These are phyloP conservation scores for Leucocoprinus sp. DNA, from an alignment of 768 basidiomycete genomes.

Conservation along the genomic window DNA sequence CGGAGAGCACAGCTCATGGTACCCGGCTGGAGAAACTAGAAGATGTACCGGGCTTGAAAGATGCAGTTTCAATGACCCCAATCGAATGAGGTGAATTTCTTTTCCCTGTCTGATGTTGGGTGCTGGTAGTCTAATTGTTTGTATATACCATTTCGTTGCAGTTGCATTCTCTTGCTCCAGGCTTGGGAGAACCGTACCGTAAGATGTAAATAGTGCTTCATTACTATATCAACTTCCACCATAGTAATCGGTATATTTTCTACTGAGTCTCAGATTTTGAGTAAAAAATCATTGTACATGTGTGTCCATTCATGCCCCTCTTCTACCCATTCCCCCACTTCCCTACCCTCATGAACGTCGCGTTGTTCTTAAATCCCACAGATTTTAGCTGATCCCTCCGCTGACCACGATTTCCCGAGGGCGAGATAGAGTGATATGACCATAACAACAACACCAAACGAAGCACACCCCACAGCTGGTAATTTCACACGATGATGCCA, in stretches of 20 bases:
- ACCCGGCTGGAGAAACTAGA: slow-evolving; percentile 55
- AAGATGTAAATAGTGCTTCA: no score
- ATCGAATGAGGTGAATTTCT: background rate
- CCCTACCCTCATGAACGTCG: no score
- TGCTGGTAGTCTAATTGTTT: background rate
- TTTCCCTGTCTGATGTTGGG: background rate
- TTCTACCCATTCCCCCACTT: no score
- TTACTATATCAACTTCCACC: no score
- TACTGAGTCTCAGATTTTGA: no score
- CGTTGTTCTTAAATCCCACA: slow-evolving; percentile 48
- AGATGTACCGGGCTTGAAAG: slow-evolving; percentile 45
- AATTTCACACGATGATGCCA: slow-evolving; percentile 69
- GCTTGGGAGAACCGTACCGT: no score
- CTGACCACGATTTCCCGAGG: slow-evolving; percentile 70
- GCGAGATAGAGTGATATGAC: slow-evolving; percentile 69
- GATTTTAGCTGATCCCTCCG: slow-evolving; percentile 58
- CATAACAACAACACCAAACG: slow-evolving; percentile 75
- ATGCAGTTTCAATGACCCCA: slow-evolving; percentile 19
- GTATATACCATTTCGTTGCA: background rate
- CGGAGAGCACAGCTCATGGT: slow-evolving; percentile 63
- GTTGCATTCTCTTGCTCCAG: no score
- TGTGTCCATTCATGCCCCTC: no score
- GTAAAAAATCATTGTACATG: no score
- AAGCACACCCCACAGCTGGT: slow-evolving; percentile 63
- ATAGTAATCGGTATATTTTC: no score